Percentiles rank a stretch among this genome's conserved stretches.
Evolutionary conservation across 768 basidiomycete species (phyloP).

Genomic region (Clathrus columnatus): DNA sequence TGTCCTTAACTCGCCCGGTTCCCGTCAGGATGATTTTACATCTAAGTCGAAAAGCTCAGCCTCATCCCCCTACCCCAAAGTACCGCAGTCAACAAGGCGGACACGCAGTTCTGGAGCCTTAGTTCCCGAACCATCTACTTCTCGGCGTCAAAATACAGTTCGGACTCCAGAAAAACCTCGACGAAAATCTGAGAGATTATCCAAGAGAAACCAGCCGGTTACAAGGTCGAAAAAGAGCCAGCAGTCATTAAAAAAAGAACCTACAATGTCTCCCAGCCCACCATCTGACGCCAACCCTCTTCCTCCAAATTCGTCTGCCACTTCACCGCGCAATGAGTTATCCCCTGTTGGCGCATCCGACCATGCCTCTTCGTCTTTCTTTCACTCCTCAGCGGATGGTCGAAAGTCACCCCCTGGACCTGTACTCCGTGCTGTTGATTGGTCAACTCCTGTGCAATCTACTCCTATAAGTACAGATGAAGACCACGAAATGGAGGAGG

Average conservation of each 20-base stretch:
- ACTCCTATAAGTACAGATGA: background rate
- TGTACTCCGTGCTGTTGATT: constrained; percentile 9
- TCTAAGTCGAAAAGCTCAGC: too few relatives aligned
- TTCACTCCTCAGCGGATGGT: background rate
- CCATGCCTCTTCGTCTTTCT: background rate
- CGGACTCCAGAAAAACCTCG: background rate
- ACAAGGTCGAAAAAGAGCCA: background rate
- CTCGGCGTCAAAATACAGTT: too few relatives aligned
- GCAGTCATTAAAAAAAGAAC: background rate
- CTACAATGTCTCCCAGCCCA: too few relatives aligned
- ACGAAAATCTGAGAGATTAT: background rate
- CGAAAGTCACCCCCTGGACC: constrained; percentile 3
- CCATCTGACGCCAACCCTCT: background rate
- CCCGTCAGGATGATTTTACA: background rate
- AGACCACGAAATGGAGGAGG: background rate
- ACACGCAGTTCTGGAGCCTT: background rate
- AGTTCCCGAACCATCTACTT: background rate
- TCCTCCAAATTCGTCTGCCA: background rate
- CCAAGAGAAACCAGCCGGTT: background rate
- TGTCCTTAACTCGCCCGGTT: background rate
- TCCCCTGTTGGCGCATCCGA: too few relatives aligned
- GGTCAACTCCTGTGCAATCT: background rate
- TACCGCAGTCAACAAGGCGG: background rate
- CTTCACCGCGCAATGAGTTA: too few relatives aligned
- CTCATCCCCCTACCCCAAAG: background rate